Conservation (phyloP, 1,284 basidiomycete species). For the Tilletia horrida region DNA sequence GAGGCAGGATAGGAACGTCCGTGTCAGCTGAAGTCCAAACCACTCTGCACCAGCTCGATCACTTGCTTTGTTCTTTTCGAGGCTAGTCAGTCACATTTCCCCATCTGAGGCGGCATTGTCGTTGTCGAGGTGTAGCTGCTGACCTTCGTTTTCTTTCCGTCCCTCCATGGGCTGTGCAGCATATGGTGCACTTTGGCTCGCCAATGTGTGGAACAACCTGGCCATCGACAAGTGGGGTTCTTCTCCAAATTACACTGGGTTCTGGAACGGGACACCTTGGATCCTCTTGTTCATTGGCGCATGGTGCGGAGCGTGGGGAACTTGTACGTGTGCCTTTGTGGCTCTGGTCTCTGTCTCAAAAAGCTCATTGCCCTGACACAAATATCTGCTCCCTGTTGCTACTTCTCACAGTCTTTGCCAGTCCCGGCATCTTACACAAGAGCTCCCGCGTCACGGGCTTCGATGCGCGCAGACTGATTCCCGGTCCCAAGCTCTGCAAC, state of each 20-base stretch:
- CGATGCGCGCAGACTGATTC: conserved; percentile 1
- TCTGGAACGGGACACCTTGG: conserved; percentile 16
- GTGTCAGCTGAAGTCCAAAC: no score
- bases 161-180: no score
- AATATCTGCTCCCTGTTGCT: no score
- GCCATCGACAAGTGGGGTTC: conserved; percentile 12
- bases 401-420: conserved; percentile 12
- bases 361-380: no score
- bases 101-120: no score
- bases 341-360: no score
- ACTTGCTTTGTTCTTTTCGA: conserved; percentile 8
- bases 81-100: not conserved
- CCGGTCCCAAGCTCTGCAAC: conserved; percentile 13
- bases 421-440: conserved; percentile 5
- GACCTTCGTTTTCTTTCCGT: not conserved
- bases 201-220: conserved; percentile 11
- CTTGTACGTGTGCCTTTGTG: not conserved
- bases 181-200: not conserved
- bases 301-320: conserved; percentile 17
- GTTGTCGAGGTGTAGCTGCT: no score
- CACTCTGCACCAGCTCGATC: not conserved
- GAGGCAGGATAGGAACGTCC: no score
- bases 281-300: conserved; percentile 8
- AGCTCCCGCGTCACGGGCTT: conserved; percentile 4
- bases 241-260: not conserved